Percentiles rank a stretch among this genome's conserved stretches.
Evolutionary conservation across 768 basidiomycete genomes (phyloP).

Genomic region (Tricholoma saponaceum): DNA sequence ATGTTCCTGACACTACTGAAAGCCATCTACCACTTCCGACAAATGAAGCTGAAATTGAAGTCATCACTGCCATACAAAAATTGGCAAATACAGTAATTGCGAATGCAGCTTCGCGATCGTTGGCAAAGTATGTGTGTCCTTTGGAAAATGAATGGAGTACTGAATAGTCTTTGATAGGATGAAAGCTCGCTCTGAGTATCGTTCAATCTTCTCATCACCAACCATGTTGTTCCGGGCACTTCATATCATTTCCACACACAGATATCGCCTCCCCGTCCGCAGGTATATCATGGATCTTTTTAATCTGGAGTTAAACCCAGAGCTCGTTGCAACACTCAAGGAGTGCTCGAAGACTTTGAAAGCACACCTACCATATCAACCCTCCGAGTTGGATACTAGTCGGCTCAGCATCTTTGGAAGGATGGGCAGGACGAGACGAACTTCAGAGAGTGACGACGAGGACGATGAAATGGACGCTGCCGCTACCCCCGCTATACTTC

Average conservation of each 20-base stretch:
- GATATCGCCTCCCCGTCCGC: slow-evolving; percentile 89
- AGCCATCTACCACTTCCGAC: slow-evolving; percentile 60
- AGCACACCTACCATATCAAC: slow-evolving; percentile 40
- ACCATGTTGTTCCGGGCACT: slow-evolving; percentile 81
- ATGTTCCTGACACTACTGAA: slow-evolving; percentile 31
- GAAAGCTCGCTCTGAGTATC: slow-evolving; percentile 74
- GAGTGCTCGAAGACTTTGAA: slow-evolving; percentile 49
- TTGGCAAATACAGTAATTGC: slow-evolving; percentile 95
- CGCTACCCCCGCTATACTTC: slow-evolving; percentile 29
- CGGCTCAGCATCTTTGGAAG: slow-evolving; percentile 63
- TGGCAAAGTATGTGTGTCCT: slow-evolving; percentile 60
- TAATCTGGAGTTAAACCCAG: slow-evolving; percentile 70
- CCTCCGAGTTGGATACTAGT: slow-evolving; percentile 33
- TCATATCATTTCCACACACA: slow-evolving; percentile 82
- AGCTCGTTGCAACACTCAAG: slow-evolving; percentile 50
- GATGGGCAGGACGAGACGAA: slow-evolving; percentile 42
- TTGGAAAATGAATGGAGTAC: background rate
- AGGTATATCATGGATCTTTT: slow-evolving; percentile 93
- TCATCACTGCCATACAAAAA: slow-evolving; percentile 88
- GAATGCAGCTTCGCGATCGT: slow-evolving; percentile 86
- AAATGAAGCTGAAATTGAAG: slow-evolving; percentile 71
- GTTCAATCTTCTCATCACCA: slow-evolving; percentile 71
- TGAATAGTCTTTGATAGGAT: slow-evolving; percentile 40
- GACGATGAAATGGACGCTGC: slow-evolving; percentile 47
- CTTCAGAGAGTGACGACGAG: slow-evolving; percentile 60